A percentile compares a stretch with the other conserved stretches of the same genome.
phyloP scores from a whole-genome alignment of 768 basidiomycete genomes.

The Collybia nuda region DNA sequence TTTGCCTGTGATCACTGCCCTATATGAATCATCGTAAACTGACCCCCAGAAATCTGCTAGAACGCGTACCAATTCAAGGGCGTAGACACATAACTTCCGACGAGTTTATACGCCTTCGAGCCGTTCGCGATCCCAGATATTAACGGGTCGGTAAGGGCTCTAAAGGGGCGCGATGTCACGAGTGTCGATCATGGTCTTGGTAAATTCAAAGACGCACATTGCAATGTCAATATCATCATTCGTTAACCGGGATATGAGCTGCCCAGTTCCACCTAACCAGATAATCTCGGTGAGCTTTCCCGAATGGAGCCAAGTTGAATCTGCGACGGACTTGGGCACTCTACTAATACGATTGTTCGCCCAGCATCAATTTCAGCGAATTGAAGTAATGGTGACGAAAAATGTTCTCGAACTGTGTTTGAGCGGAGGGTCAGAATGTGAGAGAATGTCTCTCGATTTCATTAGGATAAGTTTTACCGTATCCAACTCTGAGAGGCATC shows the following conservation, averaged over 20 bases:
- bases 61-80: constrained; percentile 77
- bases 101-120: constrained; percentile 82
- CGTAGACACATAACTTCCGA: constrained; percentile 89
- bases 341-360: constrained; percentile 78
- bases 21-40: constrained; percentile 24
- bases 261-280: constrained; percentile 76
- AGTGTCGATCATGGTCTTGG: not conserved
- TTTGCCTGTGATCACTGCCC: constrained; percentile 93
- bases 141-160: constrained; percentile 87
- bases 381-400: constrained; percentile 89
- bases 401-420: constrained; percentile 76
- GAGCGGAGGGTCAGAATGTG: not conserved
- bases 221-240: constrained; percentile 81
- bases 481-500: constrained; percentile 46
- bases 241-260: constrained; percentile 72
- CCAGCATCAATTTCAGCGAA: constrained; percentile 69
- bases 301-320: constrained; percentile 6
- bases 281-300: constrained; percentile 1
- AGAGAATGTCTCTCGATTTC: not conserved
- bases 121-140: constrained; percentile 94
- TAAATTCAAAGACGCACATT: constrained; percentile 55
- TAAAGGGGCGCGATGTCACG: constrained; percentile 20
- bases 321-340: constrained; percentile 73
- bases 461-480: constrained; percentile 30
- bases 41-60: no score